phyloP scores from a whole-genome alignment of 176 grass and related monocot genomes.

The Tillandsia fasciculata region DNA sequence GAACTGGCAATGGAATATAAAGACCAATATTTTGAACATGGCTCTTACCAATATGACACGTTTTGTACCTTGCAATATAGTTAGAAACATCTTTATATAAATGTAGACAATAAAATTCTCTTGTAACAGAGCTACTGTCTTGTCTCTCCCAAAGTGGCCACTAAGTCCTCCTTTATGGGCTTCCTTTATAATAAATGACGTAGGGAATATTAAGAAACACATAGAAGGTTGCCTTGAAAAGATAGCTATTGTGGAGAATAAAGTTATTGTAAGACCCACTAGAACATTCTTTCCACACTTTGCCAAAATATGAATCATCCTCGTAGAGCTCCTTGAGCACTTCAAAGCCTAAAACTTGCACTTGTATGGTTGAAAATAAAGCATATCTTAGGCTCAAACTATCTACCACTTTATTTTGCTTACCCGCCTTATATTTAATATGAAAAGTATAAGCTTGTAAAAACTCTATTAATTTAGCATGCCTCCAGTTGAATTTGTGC shows the following conservation, averaged over 20 bases:
- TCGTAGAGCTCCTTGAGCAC: not conserved
- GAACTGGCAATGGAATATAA: slow-evolving; percentile 2
- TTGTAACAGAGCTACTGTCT: not conserved
- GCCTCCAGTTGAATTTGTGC: slow-evolving; percentile 3
- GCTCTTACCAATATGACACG: not conserved
- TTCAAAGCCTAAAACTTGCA: slow-evolving; percentile 5
- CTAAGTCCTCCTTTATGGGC: not conserved
- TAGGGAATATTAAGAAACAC: slow-evolving; percentile 7
- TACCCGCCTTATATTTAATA: slow-evolving; percentile 19
- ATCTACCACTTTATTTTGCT: slow-evolving; percentile 6
- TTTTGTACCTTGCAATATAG: not conserved
- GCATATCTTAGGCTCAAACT: not conserved
- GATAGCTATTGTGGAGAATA: not conserved
- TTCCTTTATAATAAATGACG: not conserved
- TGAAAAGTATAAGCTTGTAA: slow-evolving; percentile 13
- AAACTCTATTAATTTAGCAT: slow-evolving; percentile 10
- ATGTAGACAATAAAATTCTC: not conserved
- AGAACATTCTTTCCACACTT: not conserved
- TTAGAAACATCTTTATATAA: not conserved
- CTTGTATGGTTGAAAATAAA: not conserved
- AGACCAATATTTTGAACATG: not conserved
- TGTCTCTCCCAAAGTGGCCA: not conserved
- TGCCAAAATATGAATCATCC: not conserved
- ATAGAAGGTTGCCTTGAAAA: not conserved
- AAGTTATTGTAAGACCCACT: not conserved